A percentile compares a stretch with the other conserved stretches of the same genome.
Conservation (phyloP, 2,329 filamentous ascomycete species). For the Hortaea werneckii region DNA sequence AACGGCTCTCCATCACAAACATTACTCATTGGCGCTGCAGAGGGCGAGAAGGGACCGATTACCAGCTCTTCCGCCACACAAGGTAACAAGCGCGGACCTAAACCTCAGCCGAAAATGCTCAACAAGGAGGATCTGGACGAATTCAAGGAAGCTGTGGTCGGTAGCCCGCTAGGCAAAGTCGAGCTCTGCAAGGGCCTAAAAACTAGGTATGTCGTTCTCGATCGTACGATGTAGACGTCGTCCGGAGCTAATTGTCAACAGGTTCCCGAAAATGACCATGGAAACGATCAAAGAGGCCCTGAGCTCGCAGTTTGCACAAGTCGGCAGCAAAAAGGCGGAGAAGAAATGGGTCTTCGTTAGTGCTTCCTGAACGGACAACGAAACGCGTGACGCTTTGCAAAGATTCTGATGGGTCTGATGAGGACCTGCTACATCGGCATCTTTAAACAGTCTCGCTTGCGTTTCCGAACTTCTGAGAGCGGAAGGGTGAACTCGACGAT, state of each 20-base stretch:
- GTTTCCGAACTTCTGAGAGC: too few relatives aligned
- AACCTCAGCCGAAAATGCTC: conserved; percentile 37
- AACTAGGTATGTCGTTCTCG: conserved; percentile 42
- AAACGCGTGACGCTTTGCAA: too few relatives aligned
- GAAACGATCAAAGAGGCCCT: conserved; percentile 63
- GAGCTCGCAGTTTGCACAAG: conserved; percentile 52
- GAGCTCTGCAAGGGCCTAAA: conserved; percentile 67
- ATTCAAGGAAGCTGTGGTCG: conserved; percentile 61
- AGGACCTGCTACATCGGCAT: too few relatives aligned
- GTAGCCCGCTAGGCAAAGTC: conserved; percentile 61
- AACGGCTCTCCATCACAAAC: conserved; percentile 14
- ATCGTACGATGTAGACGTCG: neutral
- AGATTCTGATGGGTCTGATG: too few relatives aligned
- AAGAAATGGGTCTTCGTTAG: conserved; percentile 48
- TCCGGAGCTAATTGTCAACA: conserved; percentile 19
- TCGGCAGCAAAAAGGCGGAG: conserved; percentile 51
- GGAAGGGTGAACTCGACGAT: too few relatives aligned
- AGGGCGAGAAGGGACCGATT: conserved; percentile 25
- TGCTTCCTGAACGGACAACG: neutral
- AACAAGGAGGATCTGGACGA: conserved; percentile 51
- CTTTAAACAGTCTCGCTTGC: too few relatives aligned
- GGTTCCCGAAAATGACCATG: conserved; percentile 60
- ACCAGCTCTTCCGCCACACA: conserved; percentile 16
- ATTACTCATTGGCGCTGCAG: conserved; percentile 20
- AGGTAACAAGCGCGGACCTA: conserved; percentile 24